These are phyloP conservation scores for Lyophyllum shimeji DNA, from an alignment of 768 basidiomycete genomes.

Conservation along the genomic window DNA sequence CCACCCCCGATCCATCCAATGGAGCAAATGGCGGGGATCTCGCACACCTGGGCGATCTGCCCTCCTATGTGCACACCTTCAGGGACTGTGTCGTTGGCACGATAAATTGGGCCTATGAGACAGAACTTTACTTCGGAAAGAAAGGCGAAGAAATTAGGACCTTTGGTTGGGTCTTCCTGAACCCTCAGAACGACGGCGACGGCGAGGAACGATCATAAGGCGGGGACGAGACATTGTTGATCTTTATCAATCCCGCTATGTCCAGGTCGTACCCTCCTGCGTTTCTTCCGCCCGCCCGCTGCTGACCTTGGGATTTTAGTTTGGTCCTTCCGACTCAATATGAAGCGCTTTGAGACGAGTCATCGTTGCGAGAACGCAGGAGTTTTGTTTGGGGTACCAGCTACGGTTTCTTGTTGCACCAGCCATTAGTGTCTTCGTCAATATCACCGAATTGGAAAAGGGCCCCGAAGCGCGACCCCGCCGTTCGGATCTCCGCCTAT, in stretches of 20 bases:
- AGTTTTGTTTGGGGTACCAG: neutral
- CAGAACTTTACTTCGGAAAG: constrained; percentile 57
- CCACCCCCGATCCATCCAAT: neutral
- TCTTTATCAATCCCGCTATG: neutral
- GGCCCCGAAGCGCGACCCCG: neutral
- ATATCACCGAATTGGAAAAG: neutral
- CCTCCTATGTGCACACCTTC: constrained; percentile 46
- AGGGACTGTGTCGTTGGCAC: constrained; percentile 56
- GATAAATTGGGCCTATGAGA: constrained; percentile 69
- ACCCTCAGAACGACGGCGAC: constrained; percentile 6
- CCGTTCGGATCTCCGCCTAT: neutral
- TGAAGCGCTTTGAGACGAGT: neutral
- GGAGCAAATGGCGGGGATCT: constrained; percentile 12
- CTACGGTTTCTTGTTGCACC: neutral
- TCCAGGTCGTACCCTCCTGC: neutral
- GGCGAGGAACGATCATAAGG: neutral
- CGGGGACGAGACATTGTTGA: neutral
- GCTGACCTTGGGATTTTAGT: neutral
- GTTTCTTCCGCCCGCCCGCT: neutral
- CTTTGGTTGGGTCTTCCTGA: constrained; percentile 64
- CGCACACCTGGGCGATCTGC: constrained; percentile 12
- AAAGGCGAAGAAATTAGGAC: constrained; percentile 56
- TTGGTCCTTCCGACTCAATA: neutral
- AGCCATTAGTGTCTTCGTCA: neutral
- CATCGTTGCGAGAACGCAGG: neutral